A percentile compares a stretch with the other conserved stretches of the same genome.
phyloP scores from a whole-genome alignment of 108 stramenopile genomes.

The Cyclotella choctawhatcheeana region DNA sequence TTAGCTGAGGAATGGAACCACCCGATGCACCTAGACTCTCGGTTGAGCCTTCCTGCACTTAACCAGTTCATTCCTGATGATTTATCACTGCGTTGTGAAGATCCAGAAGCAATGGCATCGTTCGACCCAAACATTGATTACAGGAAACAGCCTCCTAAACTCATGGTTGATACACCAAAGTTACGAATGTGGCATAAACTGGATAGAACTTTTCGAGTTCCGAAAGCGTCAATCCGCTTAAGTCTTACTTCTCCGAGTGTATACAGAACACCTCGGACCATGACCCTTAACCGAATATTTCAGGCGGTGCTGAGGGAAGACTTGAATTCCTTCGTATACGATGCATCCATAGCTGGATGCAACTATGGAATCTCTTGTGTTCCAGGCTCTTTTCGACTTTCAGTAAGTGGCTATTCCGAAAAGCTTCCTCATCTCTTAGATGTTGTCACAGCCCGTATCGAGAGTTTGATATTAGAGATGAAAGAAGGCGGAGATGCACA shows the following conservation, averaged over 20 bases:
- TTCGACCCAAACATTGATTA: conserved; percentile 54
- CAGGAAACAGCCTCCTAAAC: conserved; percentile 50
- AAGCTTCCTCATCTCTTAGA: conserved; percentile 84
- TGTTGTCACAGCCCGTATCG: conserved; percentile 73
- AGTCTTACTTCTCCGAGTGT: conserved; percentile 70
- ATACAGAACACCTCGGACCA: conserved; percentile 78
- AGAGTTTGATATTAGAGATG: conserved; percentile 82
- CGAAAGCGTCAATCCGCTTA: conserved; percentile 73
- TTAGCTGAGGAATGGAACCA: conserved; percentile 68
- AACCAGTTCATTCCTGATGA: conserved; percentile 85
- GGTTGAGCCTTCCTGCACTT: conserved; percentile 72
- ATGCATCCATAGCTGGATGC: conserved; percentile 89
- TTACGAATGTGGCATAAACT: conserved; percentile 86
- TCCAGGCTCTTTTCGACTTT: conserved; percentile 72
- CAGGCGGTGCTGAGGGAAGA: conserved; percentile 84
- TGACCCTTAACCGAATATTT: conserved; percentile 84
- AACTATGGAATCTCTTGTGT: conserved; percentile 70
- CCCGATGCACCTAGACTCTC: conserved; percentile 55
- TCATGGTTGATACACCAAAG: conserved; percentile 61
- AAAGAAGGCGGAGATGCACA: conserved; percentile 72
- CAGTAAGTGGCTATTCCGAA: conserved; percentile 84
- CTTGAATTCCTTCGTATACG: conserved; percentile 85
- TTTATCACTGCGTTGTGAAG: conserved; percentile 80
- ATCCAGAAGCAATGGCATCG: conserved; percentile 31
- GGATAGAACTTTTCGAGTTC: conserved; percentile 81